A percentile compares a stretch with the other conserved stretches of the same genome.
Conservation (phyloP, 768 basidiomycete species). For the Dictyophora rubrovolvata region DNA sequence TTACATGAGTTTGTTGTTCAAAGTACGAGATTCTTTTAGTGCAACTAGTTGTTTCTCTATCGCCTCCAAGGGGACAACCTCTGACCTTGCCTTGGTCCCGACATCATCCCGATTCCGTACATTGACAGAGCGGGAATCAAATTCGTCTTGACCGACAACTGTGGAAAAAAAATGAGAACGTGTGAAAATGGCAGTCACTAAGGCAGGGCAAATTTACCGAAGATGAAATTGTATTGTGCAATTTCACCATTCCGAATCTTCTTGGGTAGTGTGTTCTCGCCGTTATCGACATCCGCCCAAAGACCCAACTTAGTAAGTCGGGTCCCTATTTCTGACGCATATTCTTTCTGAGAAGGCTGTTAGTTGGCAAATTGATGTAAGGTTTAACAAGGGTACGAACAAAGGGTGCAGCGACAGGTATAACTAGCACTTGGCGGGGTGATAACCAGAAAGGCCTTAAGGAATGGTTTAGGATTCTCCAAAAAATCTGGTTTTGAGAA, state of each 20-base stretch:
- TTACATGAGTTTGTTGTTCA: constrained; percentile 42
- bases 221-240: constrained; percentile 95
- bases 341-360: constrained; percentile 59
- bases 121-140: constrained; percentile 81
- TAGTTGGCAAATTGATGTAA: not conserved
- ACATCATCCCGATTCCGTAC: constrained; percentile 92
- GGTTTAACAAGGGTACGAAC: constrained; percentile 36
- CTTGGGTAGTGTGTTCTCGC: constrained; percentile 87
- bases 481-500: not conserved
- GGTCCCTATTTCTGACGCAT: constrained; percentile 72
- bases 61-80: constrained; percentile 64
- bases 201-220: constrained; percentile 48
- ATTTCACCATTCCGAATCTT: constrained; percentile 97
- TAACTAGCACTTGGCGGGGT: constrained; percentile 90
- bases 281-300: constrained; percentile 87
- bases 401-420: constrained; percentile 85
- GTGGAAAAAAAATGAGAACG: constrained; percentile 8
- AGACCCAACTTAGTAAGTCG: constrained; percentile 60
- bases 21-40: constrained; percentile 51
- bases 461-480: not conserved
- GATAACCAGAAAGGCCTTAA: constrained; percentile 95
- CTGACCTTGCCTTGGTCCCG: constrained; percentile 71
- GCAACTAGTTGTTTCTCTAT: constrained; percentile 58
- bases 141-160: constrained; percentile 95
- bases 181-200: not conserved